Evolutionary conservation across 768 basidiomycete genomes (phyloP).

Genomic region (Podaxis sp.): DNA sequence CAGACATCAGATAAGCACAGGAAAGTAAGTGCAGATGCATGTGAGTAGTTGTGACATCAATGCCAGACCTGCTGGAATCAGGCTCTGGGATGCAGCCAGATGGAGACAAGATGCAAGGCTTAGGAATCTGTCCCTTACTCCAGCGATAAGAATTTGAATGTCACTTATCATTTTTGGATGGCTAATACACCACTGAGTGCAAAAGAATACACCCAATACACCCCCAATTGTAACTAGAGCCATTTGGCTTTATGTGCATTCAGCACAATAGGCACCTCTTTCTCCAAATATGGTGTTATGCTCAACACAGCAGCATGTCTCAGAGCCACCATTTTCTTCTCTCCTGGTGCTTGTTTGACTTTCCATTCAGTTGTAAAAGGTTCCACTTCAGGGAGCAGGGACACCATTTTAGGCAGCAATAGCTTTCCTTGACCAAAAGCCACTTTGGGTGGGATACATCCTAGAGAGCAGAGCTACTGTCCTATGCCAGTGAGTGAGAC

Average conservation of each 20-base stretch:
- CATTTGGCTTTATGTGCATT: conserved; percentile 25
- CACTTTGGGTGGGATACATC: conserved; percentile 34
- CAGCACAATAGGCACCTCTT: conserved; percentile 27
- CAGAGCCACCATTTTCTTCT: conserved; percentile 37
- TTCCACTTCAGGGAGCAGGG: conserved; percentile 37
- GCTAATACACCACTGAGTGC: no score
- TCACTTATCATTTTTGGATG: no score
- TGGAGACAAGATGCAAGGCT: no score
- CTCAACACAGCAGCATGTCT: conserved; percentile 45
- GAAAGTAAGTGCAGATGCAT: no score
- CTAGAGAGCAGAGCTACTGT: conserved; percentile 55
- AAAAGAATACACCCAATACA: no score
- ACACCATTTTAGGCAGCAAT: conserved; percentile 33
- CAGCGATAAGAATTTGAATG: no score
- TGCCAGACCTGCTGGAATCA: no score
- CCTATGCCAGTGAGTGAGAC: conserved; percentile 58
- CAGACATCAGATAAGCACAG: no score
- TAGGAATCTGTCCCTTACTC: no score
- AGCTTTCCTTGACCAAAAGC: conserved; percentile 40
- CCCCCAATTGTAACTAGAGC: background rate
- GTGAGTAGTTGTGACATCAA: no score
- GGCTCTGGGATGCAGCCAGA: no score
- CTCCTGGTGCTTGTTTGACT: conserved; percentile 8
- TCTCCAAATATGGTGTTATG: conserved; percentile 40
- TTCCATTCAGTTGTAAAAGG: conserved; percentile 28